Conservation (phyloP, 257 asterid species). For the Solanum neorickii region DNA sequence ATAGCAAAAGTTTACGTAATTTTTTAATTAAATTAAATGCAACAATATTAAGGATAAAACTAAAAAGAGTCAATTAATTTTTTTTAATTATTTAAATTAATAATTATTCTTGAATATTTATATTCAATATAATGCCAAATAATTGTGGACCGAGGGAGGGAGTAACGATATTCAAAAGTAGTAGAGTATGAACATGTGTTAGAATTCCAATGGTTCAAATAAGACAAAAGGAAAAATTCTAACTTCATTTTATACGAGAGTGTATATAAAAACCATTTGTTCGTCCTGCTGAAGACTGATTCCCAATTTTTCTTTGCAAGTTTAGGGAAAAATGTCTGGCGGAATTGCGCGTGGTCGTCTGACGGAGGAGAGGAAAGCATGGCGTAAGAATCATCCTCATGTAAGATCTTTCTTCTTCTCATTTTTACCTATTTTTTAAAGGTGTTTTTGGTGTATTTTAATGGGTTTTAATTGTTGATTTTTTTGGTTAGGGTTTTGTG, state of each 20-base stretch:
- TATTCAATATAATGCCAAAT: too few species aligned
- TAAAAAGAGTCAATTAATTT: too few species aligned
- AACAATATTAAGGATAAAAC: fast-evolving
- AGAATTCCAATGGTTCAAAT: background rate
- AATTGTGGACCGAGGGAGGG: too few species aligned
- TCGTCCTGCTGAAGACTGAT: background rate
- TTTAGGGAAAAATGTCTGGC: background rate
- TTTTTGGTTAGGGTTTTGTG: slow-evolving; percentile 16
- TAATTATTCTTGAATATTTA: too few species aligned
- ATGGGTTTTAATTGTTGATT: background rate
- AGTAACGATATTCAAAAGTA: background rate
- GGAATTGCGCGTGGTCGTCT: slow-evolving; percentile 28
- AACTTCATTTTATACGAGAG: background rate
- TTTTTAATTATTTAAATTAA: too few species aligned
- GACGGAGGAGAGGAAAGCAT: slow-evolving; percentile 20
- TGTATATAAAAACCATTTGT: background rate
- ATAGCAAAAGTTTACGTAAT: too few species aligned
- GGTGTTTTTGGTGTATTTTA: background rate
- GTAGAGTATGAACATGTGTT: background rate
- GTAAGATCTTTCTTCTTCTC: background rate
- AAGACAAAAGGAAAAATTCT: background rate
- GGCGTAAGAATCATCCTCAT: slow-evolving; percentile 29
- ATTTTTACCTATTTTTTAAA: background rate
- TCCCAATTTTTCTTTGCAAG: background rate
- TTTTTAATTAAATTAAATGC: too few species aligned